Conservation (phyloP, 2,329 filamentous ascomycete genomes). For the Ophiostoma sp. region DNA sequence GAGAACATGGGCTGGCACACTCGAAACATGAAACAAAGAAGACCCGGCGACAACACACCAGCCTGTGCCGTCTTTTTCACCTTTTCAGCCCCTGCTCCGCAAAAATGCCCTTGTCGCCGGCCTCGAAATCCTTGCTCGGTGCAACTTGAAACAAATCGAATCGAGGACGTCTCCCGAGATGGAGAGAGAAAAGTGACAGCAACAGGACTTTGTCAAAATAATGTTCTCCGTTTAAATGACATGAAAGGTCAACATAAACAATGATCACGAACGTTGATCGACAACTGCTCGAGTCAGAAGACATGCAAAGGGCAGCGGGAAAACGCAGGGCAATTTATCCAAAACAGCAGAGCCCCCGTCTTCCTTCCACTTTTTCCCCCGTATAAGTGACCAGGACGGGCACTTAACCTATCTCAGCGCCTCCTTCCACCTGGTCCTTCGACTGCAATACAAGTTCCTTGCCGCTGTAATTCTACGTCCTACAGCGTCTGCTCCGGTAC, state of each 20-base stretch:
- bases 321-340: neutral
- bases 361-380: no score
- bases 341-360: neutral
- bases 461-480: neutral
- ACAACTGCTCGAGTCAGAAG: neutral
- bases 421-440: neutral
- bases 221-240: no score
- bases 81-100: neutral
- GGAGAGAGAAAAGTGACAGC: neutral
- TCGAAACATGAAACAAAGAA: slow-evolving; percentile 11
- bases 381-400: neutral
- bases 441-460: neutral
- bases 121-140: neutral
- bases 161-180: neutral
- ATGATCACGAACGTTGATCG: neutral
- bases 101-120: neutral
- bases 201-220: neutral
- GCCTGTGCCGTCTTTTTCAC: neutral
- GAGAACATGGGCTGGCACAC: neutral
- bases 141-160: neutral
- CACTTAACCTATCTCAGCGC: neutral
- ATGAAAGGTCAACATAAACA: no score
- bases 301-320: neutral
- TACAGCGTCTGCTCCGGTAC: neutral
- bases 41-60: neutral